A percentile compares a stretch with the other conserved stretches of the same genome.
Conservation (phyloP, 805 yeast genomes). For the Barnettozyma botsteinii region DNA sequence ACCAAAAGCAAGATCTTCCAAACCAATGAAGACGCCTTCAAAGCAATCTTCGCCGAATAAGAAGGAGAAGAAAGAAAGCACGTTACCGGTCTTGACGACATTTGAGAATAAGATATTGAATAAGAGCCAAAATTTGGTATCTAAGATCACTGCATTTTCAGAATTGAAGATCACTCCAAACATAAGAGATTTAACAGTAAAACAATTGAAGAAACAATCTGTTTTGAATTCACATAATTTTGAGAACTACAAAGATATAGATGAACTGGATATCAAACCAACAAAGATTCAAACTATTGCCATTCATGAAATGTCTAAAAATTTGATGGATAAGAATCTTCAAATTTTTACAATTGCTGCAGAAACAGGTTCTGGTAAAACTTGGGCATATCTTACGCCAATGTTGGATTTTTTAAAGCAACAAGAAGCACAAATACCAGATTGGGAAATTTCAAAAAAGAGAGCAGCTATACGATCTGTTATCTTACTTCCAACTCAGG, state of each 20-base stretch:
- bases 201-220: conserved; percentile 46
- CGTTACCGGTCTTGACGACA: conserved; percentile 19
- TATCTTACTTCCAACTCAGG: conserved; percentile 85
- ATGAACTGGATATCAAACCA: conserved; percentile 35
- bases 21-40: background rate
- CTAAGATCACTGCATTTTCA: conserved; percentile 57
- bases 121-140: conserved; percentile 35
- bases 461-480: conserved; percentile 57
- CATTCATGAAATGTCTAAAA: conserved; percentile 34
- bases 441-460: conserved; percentile 28
- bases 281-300: conserved; percentile 83
- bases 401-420: conserved; percentile 60
- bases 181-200: conserved; percentile 54
- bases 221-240: conserved; percentile 29
- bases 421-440: conserved; percentile 33
- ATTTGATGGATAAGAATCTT: conserved; percentile 33
- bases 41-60: too few relatives aligned
- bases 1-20: background rate
- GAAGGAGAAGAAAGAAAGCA: conserved; percentile 8
- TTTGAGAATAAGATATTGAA: conserved; percentile 28
- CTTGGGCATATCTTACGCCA: conserved; percentile 85
- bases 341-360: conserved; percentile 81
- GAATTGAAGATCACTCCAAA: conserved; percentile 61
- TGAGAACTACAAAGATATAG: conserved; percentile 15
- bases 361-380: conserved; percentile 96